Evolutionary conservation across 2,329 filamentous ascomycete species (phyloP).

Genomic region (Sclerotinia minor): DNA sequence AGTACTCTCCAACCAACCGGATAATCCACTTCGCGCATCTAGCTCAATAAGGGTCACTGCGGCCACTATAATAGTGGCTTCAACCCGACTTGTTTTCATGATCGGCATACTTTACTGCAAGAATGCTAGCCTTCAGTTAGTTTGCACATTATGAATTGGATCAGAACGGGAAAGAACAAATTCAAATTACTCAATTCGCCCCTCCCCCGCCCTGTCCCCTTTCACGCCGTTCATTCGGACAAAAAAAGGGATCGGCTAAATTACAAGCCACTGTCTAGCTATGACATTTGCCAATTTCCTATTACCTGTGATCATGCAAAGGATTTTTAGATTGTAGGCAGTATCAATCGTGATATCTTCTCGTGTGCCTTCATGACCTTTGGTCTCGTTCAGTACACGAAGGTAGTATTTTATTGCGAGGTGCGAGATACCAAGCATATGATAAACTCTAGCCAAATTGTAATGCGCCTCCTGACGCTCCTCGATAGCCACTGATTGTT

Average conservation of each 20-base stretch:
- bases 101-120: not conserved
- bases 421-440: constrained; percentile 70
- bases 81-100: not conserved
- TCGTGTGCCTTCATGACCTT: constrained; percentile 26
- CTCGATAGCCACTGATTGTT: constrained; percentile 41
- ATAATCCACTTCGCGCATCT: constrained; percentile 9
- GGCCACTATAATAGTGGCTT: constrained; percentile 5
- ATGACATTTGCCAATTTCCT: constrained; percentile 58
- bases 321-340: constrained; percentile 70
- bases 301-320: constrained; percentile 67
- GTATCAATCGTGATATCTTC: constrained; percentile 69
- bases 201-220: not conserved
- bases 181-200: constrained; percentile 13
- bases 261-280: constrained; percentile 57
- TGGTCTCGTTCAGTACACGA: constrained; percentile 47
- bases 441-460: constrained; percentile 76
- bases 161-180: not conserved
- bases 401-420: constrained; percentile 72
- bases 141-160: constrained; percentile 8
- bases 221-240: not conserved
- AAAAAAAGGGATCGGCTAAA: constrained; percentile 28
- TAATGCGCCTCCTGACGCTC: constrained; percentile 75
- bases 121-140: not conserved
- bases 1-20: not conserved
- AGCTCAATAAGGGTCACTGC: constrained; percentile 6